Conservation (phyloP, 192 early-diverging fungal species). For the Coemansia sp. region DNA sequence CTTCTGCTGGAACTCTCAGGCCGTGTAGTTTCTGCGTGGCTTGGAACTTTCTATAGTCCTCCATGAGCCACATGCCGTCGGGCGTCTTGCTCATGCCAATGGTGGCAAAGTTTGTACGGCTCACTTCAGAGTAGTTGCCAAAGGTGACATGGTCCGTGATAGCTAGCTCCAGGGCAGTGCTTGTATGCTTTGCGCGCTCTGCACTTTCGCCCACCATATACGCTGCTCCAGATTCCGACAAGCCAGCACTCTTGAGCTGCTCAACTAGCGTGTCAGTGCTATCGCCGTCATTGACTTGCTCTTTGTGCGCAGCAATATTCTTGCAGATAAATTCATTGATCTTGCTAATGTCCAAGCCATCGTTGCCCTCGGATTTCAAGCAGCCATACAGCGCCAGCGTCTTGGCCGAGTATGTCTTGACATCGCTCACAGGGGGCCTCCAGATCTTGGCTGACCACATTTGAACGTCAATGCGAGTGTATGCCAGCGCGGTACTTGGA, state of each 20-base stretch:
- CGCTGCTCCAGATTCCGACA: not conserved
- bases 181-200: not conserved
- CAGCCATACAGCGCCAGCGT: slow-evolving; percentile 15
- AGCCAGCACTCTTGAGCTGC: not conserved
- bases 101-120: not conserved
- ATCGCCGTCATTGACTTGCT: not conserved
- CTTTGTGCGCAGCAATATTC: not conserved
- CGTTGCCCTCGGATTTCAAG: slow-evolving; percentile 5
- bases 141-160: not conserved
- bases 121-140: not conserved
- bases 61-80: slow-evolving; percentile 13
- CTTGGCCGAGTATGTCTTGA: not conserved
- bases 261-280: not conserved
- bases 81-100: slow-evolving; percentile 10
- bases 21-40: slow-evolving; percentile 3
- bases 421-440: not conserved
- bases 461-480: slow-evolving; percentile 35
- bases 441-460: slow-evolving; percentile 15
- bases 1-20: not conserved
- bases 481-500: slow-evolving; percentile 12
- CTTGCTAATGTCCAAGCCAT: not conserved
- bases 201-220: not conserved
- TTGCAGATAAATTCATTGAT: not conserved
- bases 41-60: slow-evolving; percentile 11
- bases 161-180: slow-evolving; percentile 16